Percentiles rank a stretch among this genome's conserved stretches.
These are phyloP conservation scores for Aspergillus baeticus DNA, from an alignment of 495 filamentous ascomycete species.

Conservation along the genomic window DNA sequence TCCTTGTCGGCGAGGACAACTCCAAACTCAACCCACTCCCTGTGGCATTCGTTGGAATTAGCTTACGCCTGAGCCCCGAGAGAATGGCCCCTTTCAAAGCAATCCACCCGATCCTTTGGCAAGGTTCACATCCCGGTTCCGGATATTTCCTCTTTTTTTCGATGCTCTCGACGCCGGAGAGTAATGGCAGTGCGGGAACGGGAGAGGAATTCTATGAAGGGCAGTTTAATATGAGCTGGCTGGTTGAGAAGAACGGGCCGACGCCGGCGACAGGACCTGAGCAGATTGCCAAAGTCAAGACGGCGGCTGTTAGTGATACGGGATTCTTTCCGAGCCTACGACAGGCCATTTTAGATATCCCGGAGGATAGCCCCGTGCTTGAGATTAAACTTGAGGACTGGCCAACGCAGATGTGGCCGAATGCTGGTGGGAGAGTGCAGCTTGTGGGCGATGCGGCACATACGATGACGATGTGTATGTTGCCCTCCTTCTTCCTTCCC, in stretches of 20 bases:
- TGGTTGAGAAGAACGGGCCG: neutral
- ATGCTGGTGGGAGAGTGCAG: conserved; percentile 27
- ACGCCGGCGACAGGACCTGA: neutral
- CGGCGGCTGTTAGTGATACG: neutral
- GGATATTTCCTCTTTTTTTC: conserved; percentile 55
- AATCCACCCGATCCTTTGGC: conserved; percentile 61
- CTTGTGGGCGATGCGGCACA: conserved; percentile 54
- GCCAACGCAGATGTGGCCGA: neutral
- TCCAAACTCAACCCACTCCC: conserved; percentile 43
- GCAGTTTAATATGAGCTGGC: conserved; percentile 6
- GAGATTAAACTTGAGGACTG: conserved; percentile 55
- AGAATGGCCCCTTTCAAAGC: conserved; percentile 41
- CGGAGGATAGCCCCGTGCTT: conserved; percentile 46
- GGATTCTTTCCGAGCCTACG: neutral
- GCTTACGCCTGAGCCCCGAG: conserved; percentile 36
- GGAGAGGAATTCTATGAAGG: conserved; percentile 1
- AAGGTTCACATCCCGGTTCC: conserved; percentile 56
- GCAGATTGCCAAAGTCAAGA: neutral
- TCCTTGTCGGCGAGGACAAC: conserved; percentile 33
- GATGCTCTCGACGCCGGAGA: neutral
- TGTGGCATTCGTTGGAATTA: conserved; percentile 48
- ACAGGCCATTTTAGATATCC: conserved; percentile 13
- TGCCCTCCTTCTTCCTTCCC: neutral
- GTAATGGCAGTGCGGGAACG: conserved; percentile 1
- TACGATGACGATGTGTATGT: conserved; percentile 35